Evolutionary conservation across 768 basidiomycete genomes (phyloP).

Genomic region (Pholiota microspora): DNA sequence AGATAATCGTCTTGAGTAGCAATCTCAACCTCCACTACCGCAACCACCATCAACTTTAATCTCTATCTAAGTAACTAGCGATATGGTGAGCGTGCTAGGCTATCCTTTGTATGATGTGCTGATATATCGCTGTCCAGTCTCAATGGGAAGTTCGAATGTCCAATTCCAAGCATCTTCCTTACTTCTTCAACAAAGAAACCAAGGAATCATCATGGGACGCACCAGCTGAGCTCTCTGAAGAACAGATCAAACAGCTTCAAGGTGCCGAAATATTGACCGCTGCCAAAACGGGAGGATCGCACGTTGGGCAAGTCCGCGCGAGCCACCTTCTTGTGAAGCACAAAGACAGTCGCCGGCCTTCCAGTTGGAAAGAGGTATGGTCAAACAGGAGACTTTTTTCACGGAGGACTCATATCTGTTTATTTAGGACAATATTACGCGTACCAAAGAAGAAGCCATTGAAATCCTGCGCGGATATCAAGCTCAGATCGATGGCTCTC

Average conservation of each 20-base stretch:
- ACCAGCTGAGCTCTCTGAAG: slow-evolving; percentile 59
- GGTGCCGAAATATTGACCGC: slow-evolving; percentile 54
- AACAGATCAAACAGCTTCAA: slow-evolving; percentile 60
- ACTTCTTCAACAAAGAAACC: slow-evolving; percentile 81
- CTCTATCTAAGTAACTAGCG: too few species aligned
- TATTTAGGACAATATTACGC: slow-evolving; percentile 72
- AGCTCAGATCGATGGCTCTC: slow-evolving; percentile 52
- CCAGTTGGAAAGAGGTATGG: slow-evolving; percentile 83
- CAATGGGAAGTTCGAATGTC: slow-evolving; percentile 90
- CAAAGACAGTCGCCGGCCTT: slow-evolving; percentile 68
- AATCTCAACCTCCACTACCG: not conserved
- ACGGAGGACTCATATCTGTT: slow-evolving; percentile 1
- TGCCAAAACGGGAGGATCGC: slow-evolving; percentile 13
- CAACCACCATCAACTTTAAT: too few species aligned
- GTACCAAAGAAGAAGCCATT: slow-evolving; percentile 87
- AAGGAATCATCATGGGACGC: slow-evolving; percentile 78
- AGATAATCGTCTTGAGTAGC: not conserved
- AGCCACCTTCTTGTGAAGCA: slow-evolving; percentile 96
- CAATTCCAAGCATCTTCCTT: slow-evolving; percentile 70
- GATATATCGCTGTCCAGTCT: slow-evolving; percentile 7
- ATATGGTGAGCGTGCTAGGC: not conserved
- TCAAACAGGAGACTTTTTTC: not conserved
- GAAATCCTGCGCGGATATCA: slow-evolving; percentile 68
- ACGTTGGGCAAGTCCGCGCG: slow-evolving; percentile 72
- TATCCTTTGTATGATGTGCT: too few species aligned